Base-by-base conservation (phyloP, 441 rosid species). In the Viola pubescens region DNA sequence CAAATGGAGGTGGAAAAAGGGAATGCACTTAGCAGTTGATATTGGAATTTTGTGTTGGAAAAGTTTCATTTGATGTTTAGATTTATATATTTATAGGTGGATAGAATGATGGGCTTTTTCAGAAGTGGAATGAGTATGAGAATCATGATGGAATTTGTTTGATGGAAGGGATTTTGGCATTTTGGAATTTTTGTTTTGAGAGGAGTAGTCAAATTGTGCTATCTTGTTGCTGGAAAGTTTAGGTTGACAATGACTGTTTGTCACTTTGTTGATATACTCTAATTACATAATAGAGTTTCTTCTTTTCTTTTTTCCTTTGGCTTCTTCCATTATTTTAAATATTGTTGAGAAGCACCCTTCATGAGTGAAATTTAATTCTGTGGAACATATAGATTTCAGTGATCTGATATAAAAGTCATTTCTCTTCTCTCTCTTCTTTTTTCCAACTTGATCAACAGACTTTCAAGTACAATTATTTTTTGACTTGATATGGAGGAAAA, bases 271-370 rank as follows among this genome's bases (percentile, higher is more conserved):
- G 16, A n/a, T 9, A 13, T 5, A 9, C 0, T 48, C 6, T 48
- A 48, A 12, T 48, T 13, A 13, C 13, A 11, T 47, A 11, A 6
- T 48, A 26, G 34, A 26, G 34, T 26, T 26, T 26, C 1, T 26
- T 26, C 34, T 26, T 26, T 26, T 48, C 52, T n/a, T n/a, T n/a
- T 48, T 48, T 48, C 8, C 37, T 52, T 58, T 58, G 6, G 46
- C 58, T 64, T 56, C 56, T 51, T 9, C 9, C 16, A 0, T 26
- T 58, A 7, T 41, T 57, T 51, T 37, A 50, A 19, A 40, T 39
- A 40, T 26, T 26, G 43, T 8, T 16, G 47, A 48, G 67, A 9
- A 12, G 4, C 16, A 46, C 8, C 48, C 19, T 63, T 40, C 14
- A 7, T 7, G 11, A 19, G 40, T 40, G 26, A 37, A 56, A 41